Evolutionary conservation across 805 yeast genomes (phyloP).

Genomic region (Hanseniaspora nectarophila): DNA sequence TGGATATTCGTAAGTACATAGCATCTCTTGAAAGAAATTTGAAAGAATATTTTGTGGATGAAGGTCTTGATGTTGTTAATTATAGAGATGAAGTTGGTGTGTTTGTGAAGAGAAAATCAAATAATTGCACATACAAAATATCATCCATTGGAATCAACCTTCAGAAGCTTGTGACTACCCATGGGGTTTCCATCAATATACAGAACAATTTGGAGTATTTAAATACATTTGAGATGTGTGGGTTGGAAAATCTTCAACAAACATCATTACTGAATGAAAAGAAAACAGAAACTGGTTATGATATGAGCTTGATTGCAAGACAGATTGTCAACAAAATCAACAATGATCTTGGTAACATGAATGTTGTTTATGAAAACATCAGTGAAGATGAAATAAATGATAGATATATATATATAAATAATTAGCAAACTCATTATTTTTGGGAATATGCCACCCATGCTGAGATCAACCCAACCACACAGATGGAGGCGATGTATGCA

Average conservation of each 20-base stretch:
- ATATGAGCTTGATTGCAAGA: constrained; percentile 32
- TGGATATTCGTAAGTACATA: constrained; percentile 21
- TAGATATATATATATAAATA: no score
- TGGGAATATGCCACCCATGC: constrained; percentile 15
- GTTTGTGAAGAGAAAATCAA: constrained; percentile 40
- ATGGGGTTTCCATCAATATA: constrained; percentile 78
- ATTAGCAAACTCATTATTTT: background rate
- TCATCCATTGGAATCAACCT: constrained; percentile 86
- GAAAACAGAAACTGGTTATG: constrained; percentile 19
- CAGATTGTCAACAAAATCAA: constrained; percentile 38
- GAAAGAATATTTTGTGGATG: constrained; percentile 51
- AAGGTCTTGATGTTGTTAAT: constrained; percentile 46
- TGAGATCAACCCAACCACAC: constrained; percentile 14
- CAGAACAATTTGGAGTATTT: constrained; percentile 59
- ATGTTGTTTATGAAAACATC: constrained; percentile 30
- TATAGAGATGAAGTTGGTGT: constrained; percentile 29
- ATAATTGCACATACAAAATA: constrained; percentile 66
- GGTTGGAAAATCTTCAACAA: constrained; percentile 52
- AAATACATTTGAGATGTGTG: constrained; percentile 73
- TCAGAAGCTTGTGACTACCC: constrained; percentile 71
- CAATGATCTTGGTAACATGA: constrained; percentile 29
- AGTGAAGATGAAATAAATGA: constrained; percentile 16
- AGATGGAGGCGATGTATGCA: constrained; percentile 13
- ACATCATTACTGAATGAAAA: constrained; percentile 35
- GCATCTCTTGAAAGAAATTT: constrained; percentile 29